Percentiles rank a stretch among this genome's conserved stretches.
Evolutionary conservation across 2,329 filamentous ascomycete genomes (phyloP).

Genomic region (Allantophomopsis cytisporea): DNA sequence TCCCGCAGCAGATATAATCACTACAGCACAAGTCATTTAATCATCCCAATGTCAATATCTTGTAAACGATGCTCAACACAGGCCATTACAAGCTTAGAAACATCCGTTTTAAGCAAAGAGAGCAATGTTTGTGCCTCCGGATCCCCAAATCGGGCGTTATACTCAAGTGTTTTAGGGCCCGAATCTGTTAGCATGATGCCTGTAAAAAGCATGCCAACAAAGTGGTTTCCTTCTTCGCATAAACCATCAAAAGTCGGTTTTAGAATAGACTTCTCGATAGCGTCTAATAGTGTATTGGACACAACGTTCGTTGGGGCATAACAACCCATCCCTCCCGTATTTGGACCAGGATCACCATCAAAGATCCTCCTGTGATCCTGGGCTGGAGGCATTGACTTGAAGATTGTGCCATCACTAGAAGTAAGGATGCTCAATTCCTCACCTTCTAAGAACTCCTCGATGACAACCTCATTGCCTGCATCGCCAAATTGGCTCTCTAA

Average conservation of each 20-base stretch:
- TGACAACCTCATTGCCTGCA: slow-evolving; percentile 83
- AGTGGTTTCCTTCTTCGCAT: slow-evolving; percentile 63
- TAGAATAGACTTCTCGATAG: slow-evolving; percentile 71
- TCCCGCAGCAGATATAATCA: slow-evolving; percentile 81
- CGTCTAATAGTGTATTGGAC: slow-evolving; percentile 63
- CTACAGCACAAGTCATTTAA: slow-evolving; percentile 70
- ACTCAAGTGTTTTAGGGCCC: slow-evolving; percentile 77
- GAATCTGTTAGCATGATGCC: slow-evolving; percentile 80
- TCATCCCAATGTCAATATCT: slow-evolving; percentile 52
- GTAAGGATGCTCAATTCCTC: slow-evolving; percentile 87
- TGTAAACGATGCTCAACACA: slow-evolving; percentile 66
- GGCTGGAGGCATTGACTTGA: slow-evolving; percentile 73
- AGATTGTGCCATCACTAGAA: slow-evolving; percentile 80
- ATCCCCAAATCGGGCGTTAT: slow-evolving; percentile 87
- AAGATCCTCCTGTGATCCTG: slow-evolving; percentile 95
- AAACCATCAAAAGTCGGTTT: slow-evolving; percentile 83
- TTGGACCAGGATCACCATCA: slow-evolving; percentile 80
- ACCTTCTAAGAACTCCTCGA: slow-evolving; percentile 85
- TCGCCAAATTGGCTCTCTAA: slow-evolving; percentile 71
- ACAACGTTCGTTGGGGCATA: too few species aligned
- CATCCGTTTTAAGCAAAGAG: slow-evolving; percentile 70
- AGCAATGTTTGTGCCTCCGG: slow-evolving; percentile 84
- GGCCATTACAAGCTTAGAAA: slow-evolving; percentile 79
- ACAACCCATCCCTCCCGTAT: slow-evolving; percentile 96
- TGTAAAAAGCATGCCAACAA: slow-evolving; percentile 68